These are phyloP conservation scores for Pelargonium cotyledonis DNA, from an alignment of 441 rosid species.

Conservation along the genomic window DNA sequence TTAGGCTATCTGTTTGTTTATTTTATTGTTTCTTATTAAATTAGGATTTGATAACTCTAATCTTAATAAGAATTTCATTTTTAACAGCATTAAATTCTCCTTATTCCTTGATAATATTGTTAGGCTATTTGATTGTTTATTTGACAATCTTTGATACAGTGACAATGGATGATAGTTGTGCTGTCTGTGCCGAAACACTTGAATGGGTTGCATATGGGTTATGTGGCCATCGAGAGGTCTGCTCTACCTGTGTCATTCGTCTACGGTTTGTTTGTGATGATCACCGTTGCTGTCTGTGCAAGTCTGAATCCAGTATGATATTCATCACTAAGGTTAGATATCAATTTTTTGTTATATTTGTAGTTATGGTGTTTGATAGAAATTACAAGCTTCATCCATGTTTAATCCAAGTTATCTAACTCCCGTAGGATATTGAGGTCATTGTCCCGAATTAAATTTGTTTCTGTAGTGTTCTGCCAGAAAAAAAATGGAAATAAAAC, in stretches of 20 bases:
- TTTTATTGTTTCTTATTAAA: neutral
- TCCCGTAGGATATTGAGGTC: too few species aligned
- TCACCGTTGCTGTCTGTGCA: conserved; percentile 30
- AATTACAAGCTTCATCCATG: too few species aligned
- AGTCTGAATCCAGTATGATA: conserved; percentile 25
- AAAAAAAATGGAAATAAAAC: neutral
- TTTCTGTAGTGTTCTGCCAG: neutral
- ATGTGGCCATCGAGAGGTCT: conserved; percentile 47
- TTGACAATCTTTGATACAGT: neutral
- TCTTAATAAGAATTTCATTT: too few species aligned
- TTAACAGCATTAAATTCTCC: neutral
- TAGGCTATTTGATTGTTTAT: neutral
- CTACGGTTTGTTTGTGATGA: conserved; percentile 40
- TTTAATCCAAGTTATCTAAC: too few species aligned
- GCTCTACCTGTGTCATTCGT: conserved; percentile 42
- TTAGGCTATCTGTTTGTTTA: neutral
- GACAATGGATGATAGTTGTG: conserved; percentile 42
- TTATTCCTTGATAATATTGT: neutral
- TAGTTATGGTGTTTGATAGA: neutral
- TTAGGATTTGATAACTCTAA: too few species aligned
- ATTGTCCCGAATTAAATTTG: too few species aligned
- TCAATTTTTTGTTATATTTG: conserved; percentile 1
- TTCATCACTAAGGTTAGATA: conserved; percentile 33
- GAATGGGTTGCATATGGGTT: conserved; percentile 48
- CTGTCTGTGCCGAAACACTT: conserved; percentile 43